Evolutionary conservation across 352 stramenopile species (phyloP).

Genomic region (Globisporangium nodosum): DNA sequence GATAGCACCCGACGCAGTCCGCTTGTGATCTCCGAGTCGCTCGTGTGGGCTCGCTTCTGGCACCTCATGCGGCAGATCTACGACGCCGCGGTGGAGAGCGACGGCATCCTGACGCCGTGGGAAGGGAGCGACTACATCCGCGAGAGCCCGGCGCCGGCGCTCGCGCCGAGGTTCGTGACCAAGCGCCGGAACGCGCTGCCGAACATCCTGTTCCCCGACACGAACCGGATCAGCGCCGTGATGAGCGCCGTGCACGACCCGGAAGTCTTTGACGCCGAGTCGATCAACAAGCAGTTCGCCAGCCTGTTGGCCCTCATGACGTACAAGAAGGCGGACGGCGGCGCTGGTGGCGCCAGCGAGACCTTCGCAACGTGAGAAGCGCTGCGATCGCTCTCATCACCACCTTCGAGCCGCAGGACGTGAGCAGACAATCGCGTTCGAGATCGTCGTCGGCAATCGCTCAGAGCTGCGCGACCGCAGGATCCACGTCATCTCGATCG

Average conservation of each 20-base stretch:
- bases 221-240: conserved; percentile 48
- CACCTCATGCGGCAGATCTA: conserved; percentile 77
- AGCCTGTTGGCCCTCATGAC: conserved; percentile 28
- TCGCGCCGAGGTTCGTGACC: conserved; percentile 34
- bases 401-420: too few relatives aligned
- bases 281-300: conserved; percentile 47
- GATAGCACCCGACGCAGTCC: conserved; percentile 13
- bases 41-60: conserved; percentile 78
- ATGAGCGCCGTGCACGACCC: conserved; percentile 34
- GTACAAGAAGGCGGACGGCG: conserved; percentile 10
- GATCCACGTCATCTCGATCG: conserved; percentile 2
- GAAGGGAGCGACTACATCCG: conserved; percentile 32
- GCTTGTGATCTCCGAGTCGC: conserved; percentile 41
- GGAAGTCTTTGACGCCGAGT: conserved; percentile 49
- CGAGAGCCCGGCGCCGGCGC: conserved; percentile 23
- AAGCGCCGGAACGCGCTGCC: conserved; percentile 47
- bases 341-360: not conserved
- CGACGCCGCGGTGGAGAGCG: conserved; percentile 58
- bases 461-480: conserved; percentile 10
- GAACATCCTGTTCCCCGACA: conserved; percentile 68
- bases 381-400: too few relatives aligned
- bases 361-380: not conserved
- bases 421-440: not conserved
- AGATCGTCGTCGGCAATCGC: conserved; percentile 8
- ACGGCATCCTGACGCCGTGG: conserved; percentile 57